Percentiles rank a stretch among this genome's conserved stretches.
phyloP scores from a whole-genome alignment of 129 eudicot genomes.

The Arctium minus region DNA sequence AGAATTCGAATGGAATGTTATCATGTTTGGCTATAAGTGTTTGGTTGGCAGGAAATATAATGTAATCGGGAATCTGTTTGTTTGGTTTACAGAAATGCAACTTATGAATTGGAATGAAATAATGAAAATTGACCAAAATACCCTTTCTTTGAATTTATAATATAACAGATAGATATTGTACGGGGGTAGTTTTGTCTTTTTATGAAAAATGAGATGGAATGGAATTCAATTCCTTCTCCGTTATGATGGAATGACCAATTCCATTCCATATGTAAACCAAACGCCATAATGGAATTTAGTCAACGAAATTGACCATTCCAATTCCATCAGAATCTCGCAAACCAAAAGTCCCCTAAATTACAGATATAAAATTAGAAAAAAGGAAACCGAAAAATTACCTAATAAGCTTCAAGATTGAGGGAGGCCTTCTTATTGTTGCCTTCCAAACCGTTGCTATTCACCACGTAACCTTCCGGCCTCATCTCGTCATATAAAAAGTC shows the following conservation, averaged over 20 bases:
- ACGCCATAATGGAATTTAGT: neutral
- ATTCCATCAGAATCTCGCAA: neutral
- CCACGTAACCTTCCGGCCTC: conserved; percentile 36
- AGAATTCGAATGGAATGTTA: too few species aligned
- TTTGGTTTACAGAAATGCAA: neutral
- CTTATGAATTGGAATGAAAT: neutral
- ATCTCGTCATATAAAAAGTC: conserved; percentile 50
- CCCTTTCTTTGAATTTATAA: too few species aligned
- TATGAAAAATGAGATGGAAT: neutral
- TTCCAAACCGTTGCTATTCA: conserved; percentile 16
- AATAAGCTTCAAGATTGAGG: neutral
- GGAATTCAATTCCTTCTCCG: neutral
- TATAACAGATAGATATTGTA: neutral
- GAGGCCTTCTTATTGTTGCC: neutral
- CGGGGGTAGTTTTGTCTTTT: neutral
- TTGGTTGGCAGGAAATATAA: too few species aligned
- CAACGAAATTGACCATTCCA: neutral
- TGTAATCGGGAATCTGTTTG: neutral
- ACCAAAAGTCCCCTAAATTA: neutral
- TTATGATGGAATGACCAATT: neutral
- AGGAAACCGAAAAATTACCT: neutral
- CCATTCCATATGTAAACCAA: neutral
- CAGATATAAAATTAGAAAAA: neutral
- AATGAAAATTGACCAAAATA: too few species aligned
- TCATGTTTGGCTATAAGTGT: too few species aligned